phyloP scores from a whole-genome alignment of 1,284 basidiomycete species.

The Leucoagaricus sp. region DNA sequence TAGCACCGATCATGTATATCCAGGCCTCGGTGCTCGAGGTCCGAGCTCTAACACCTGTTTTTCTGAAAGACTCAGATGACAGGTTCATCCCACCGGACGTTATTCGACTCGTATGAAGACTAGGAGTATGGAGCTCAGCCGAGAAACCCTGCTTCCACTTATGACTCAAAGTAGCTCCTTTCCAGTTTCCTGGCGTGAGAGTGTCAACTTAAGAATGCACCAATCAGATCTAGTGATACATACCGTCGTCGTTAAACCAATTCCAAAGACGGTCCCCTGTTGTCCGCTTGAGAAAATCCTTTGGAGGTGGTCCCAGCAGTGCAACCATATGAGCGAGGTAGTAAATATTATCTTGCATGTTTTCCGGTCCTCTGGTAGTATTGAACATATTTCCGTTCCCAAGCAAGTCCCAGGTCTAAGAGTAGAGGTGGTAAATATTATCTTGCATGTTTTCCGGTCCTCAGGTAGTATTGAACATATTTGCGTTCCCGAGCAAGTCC shows the following conservation, averaged over 20 bases:
- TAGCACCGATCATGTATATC: too few relatives aligned
- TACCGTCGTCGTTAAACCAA: constrained; percentile 1
- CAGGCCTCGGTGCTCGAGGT: too few relatives aligned
- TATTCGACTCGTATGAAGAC: too few relatives aligned
- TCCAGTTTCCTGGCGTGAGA: background rate
- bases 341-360: background rate
- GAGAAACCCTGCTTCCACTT: too few relatives aligned
- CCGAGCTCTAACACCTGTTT: too few relatives aligned
- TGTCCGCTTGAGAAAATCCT: constrained; percentile 7
- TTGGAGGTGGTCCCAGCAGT: constrained; percentile 14
- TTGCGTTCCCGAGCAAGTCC: constrained; percentile 9
- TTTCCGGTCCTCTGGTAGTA: background rate
- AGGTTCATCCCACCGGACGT: too few relatives aligned
- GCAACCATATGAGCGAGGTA: constrained; percentile 17
- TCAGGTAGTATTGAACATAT: constrained; percentile 4
- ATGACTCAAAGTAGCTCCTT: too few relatives aligned
- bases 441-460: background rate
- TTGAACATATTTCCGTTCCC: constrained; percentile 8
- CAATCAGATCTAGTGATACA: background rate
- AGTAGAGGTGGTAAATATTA: too few relatives aligned
- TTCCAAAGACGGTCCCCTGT: background rate
- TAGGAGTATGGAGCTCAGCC: too few relatives aligned
- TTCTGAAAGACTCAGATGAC: too few relatives aligned
- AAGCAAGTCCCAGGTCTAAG: constrained; percentile 13
- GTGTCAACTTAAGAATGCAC: background rate